Evolutionary conservation across 352 stramenopile species (phyloP).

Genomic region (Phytophthora pini): DNA sequence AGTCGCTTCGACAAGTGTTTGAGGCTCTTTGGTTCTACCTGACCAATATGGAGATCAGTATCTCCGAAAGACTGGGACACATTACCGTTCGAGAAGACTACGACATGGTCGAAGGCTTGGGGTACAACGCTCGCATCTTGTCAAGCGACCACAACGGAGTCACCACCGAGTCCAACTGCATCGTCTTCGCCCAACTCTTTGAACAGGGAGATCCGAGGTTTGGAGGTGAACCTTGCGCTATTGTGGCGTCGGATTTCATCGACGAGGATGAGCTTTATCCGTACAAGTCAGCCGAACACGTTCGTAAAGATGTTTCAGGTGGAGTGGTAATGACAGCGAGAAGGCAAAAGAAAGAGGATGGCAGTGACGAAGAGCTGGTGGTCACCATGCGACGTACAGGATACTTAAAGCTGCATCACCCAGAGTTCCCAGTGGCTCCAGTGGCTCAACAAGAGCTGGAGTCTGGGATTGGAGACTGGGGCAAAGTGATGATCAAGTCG

Average conservation of each 20-base stretch:
- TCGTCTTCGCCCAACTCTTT: constrained; percentile 34
- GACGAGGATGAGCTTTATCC: constrained; percentile 43
- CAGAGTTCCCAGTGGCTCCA: constrained; percentile 20
- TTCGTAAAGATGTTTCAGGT: constrained; percentile 45
- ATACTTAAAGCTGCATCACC: constrained; percentile 20
- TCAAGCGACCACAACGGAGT: constrained; percentile 20
- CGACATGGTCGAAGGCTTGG: constrained; percentile 23
- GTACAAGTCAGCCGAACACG: constrained; percentile 16
- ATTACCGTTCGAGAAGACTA: constrained; percentile 43
- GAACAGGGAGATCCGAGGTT: constrained; percentile 7
- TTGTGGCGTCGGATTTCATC: constrained; percentile 38
- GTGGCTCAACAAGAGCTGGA: constrained; percentile 22
- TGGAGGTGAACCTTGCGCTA: constrained; percentile 24
- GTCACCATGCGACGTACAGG: constrained; percentile 24
- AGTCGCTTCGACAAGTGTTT: constrained; percentile 42
- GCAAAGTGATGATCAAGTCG: constrained; percentile 31
- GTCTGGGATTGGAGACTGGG: constrained; percentile 24
- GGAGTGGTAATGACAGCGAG: constrained; percentile 33
- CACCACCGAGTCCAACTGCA: constrained; percentile 30
- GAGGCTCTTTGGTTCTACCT: constrained; percentile 46
- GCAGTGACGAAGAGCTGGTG: constrained; percentile 1
- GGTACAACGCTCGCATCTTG: constrained; percentile 37
- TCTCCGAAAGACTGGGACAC: constrained; percentile 44
- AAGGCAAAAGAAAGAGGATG: constrained; percentile 13
- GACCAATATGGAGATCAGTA: constrained; percentile 54